Conservation (phyloP, 805 yeast genomes). For the Candida cerambycidarum region DNA sequence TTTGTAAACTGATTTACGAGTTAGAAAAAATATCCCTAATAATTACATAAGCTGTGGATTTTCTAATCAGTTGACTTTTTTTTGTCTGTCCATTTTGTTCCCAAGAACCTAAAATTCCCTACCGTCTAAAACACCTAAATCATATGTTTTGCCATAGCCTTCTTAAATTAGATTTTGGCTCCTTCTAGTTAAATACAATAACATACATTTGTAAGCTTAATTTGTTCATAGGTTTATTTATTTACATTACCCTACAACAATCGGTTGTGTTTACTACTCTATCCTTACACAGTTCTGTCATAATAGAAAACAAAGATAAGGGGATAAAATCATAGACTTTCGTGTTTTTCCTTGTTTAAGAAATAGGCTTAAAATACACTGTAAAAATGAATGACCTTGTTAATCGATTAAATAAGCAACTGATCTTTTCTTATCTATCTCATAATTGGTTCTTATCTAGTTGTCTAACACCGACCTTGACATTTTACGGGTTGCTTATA, state of each 20-base stretch:
- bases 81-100: neutral
- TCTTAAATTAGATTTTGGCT: too few species aligned
- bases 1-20: too few species aligned
- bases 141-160: too few species aligned
- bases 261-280: conserved; percentile 1
- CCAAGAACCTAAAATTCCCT: neutral
- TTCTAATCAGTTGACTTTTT: neutral
- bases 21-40: neutral
- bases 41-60: neutral
- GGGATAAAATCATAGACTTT: neutral
- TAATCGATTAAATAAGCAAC: neutral
- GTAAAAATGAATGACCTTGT: neutral
- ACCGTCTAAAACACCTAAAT: neutral
- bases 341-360: conserved; percentile 1
- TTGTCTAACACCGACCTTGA: neutral
- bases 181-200: too few species aligned
- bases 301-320: conserved; percentile 1
- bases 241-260: neutral
- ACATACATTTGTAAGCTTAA: too few species aligned
- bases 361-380: too few species aligned
- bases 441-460: neutral
- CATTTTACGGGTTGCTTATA: too few species aligned
- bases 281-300: neutral
- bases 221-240: neutral
- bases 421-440: neutral